Conservation (phyloP, 2,329 filamentous ascomycete species). For the Alternaria consortialis region DNA sequence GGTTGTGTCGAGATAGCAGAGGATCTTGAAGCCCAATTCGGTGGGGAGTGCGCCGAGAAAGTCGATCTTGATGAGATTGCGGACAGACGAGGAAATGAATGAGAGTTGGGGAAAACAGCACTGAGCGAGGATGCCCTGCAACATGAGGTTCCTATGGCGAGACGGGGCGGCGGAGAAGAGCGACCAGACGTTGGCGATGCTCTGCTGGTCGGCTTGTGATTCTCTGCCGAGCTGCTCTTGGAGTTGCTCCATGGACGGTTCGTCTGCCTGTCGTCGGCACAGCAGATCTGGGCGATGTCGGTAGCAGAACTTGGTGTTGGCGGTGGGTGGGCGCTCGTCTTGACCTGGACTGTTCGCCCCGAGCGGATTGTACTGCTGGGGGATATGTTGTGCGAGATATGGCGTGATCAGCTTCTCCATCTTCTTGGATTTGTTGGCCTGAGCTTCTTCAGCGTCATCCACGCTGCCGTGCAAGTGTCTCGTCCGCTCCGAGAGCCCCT, state of each 20-base stretch:
- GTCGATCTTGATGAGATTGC: slow-evolving; percentile 96
- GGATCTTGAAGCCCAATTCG: slow-evolving; percentile 91
- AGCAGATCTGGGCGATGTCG: slow-evolving; percentile 93
- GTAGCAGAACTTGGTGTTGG: slow-evolving; percentile 94
- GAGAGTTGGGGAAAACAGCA: slow-evolving; percentile 98
- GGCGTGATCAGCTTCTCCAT: slow-evolving; percentile 83
- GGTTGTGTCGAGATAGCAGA: slow-evolving; percentile 90
- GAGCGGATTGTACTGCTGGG: slow-evolving; percentile 83
- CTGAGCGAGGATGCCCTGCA: slow-evolving; percentile 93
- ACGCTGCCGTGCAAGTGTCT: slow-evolving; percentile 38
- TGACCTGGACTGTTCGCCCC: slow-evolving; percentile 60
- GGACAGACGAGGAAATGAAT: slow-evolving; percentile 86
- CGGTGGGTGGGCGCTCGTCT: slow-evolving; percentile 50
- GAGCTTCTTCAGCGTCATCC: slow-evolving; percentile 40
- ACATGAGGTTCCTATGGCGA: slow-evolving; percentile 94
- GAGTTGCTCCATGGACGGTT: slow-evolving; percentile 93
- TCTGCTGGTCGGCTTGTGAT: slow-evolving; percentile 86
- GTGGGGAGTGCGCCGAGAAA: slow-evolving; percentile 88
- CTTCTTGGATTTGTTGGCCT: slow-evolving; percentile 61
- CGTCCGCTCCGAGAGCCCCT: slow-evolving; percentile 41
- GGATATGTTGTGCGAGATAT: slow-evolving; percentile 91
- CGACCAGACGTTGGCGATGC: slow-evolving; percentile 97
- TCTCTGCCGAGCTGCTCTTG: slow-evolving; percentile 88
- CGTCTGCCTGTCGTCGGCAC: slow-evolving; percentile 90
- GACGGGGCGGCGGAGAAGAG: slow-evolving; percentile 94